phyloP scores from a whole-genome alignment of 768 basidiomycete species.

The Chalciporus piperatus region DNA sequence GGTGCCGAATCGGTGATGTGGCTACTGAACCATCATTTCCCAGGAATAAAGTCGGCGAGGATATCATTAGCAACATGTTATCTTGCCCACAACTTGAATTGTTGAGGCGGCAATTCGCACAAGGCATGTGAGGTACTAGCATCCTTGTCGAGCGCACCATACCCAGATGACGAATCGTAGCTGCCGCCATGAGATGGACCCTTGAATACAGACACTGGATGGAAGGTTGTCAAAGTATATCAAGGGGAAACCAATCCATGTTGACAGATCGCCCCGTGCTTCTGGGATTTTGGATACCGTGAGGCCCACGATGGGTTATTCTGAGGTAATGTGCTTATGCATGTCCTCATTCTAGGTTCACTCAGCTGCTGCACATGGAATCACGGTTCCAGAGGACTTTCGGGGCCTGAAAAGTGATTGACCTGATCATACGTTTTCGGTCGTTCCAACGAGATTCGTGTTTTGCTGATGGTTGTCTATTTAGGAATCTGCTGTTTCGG shows the following conservation, averaged over 20 bases:
- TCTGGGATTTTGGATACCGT: slow-evolving; percentile 77
- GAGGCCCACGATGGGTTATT: background rate
- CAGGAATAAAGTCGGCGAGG: slow-evolving; percentile 70
- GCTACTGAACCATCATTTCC: background rate
- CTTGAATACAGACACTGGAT: slow-evolving; percentile 59
- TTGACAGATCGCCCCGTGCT: slow-evolving; percentile 74
- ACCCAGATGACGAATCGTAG: slow-evolving; percentile 32
- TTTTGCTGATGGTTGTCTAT: background rate
- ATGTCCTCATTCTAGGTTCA: slow-evolving; percentile 43
- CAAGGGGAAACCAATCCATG: slow-evolving; percentile 62
- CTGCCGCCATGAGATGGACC: slow-evolving; percentile 62
- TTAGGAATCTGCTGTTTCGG: slow-evolving; percentile 70
- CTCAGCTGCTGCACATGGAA: slow-evolving; percentile 67
- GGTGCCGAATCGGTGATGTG: background rate
- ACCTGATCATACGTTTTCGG: slow-evolving; percentile 48
- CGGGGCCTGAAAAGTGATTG: slow-evolving; percentile 57
- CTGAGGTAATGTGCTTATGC: background rate
- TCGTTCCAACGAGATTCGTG: background rate
- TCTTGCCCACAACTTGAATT: slow-evolving; percentile 65
- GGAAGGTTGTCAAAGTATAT: slow-evolving; percentile 65
- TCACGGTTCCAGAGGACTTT: slow-evolving; percentile 71
- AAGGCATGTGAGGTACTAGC: slow-evolving; percentile 42
- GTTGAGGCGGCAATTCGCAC: slow-evolving; percentile 59
- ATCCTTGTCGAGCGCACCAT: background rate
- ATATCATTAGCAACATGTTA: slow-evolving; percentile 65